phyloP scores from a whole-genome alignment of 805 yeast genomes.

The Candida alai region DNA sequence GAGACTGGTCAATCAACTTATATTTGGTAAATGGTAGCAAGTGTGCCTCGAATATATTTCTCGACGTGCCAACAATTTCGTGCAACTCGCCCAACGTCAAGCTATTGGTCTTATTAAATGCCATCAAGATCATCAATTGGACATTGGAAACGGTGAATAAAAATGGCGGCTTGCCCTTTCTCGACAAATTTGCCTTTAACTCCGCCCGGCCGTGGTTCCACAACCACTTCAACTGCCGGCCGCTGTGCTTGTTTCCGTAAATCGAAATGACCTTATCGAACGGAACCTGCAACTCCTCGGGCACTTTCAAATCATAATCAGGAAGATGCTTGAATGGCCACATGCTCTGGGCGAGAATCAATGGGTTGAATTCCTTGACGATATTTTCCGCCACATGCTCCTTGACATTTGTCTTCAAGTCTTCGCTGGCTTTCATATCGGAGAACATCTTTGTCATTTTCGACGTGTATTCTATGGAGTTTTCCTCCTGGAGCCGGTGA shows the following conservation, averaged over 20 bases:
- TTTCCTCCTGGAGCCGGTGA: constrained; percentile 81
- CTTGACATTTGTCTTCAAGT: constrained; percentile 55
- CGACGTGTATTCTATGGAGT: constrained; percentile 88
- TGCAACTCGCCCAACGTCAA: constrained; percentile 58
- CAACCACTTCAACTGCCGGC: constrained; percentile 90
- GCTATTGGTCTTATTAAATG: constrained; percentile 70
- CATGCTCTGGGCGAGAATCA: constrained; percentile 80
- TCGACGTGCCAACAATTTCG: constrained; percentile 64
- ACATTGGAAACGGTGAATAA: constrained; percentile 76
- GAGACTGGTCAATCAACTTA: constrained; percentile 65
- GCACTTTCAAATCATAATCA: constrained; percentile 50
- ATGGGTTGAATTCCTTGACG: constrained; percentile 57
- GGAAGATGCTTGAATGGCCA: constrained; percentile 67
- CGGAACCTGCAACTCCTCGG: constrained; percentile 60
- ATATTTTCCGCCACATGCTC: constrained; percentile 9
- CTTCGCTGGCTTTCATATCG: constrained; percentile 83
- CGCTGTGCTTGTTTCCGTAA: constrained; percentile 73
- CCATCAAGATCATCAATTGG: constrained; percentile 81
- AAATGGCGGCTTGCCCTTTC: constrained; percentile 78
- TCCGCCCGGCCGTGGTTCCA: constrained; percentile 96
- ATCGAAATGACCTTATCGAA: constrained; percentile 64
- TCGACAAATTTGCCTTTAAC: constrained; percentile 77
- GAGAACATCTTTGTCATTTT: constrained; percentile 95
- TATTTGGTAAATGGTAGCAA: constrained; percentile 76
- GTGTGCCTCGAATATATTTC: constrained; percentile 67